These are phyloP conservation scores for Globisporangium paroecandrum DNA, from an alignment of 352 stramenopile species.

Conservation along the genomic window DNA sequence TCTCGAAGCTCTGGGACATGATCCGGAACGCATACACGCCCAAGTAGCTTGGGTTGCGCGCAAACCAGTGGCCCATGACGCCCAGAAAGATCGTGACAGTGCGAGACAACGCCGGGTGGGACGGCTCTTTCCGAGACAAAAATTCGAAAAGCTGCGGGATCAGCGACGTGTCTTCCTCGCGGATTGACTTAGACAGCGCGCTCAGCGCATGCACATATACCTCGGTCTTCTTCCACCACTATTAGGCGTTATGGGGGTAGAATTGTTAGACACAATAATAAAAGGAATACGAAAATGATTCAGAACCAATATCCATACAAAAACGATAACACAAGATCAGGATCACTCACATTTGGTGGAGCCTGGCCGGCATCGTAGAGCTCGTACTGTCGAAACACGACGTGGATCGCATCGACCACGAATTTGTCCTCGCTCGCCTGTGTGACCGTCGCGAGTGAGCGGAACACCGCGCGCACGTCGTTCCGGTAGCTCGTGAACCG, in stretches of 20 bases:
- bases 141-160: constrained; percentile 70
- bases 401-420: constrained; percentile 67
- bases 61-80: constrained; percentile 72
- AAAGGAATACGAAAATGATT: neutral
- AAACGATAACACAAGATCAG: neutral
- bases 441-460: constrained; percentile 70
- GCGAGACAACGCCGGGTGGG: constrained; percentile 51
- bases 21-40: constrained; percentile 62
- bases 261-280: neutral
- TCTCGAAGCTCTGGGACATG: constrained; percentile 63
- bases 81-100: constrained; percentile 73
- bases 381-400: constrained; percentile 75
- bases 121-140: constrained; percentile 64
- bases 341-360: constrained; percentile 23
- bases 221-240: constrained; percentile 76
- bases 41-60: constrained; percentile 54
- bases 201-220: constrained; percentile 83
- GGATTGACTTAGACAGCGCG: constrained; percentile 77
- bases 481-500: constrained; percentile 67
- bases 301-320: neutral
- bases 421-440: constrained; percentile 71
- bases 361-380: constrained; percentile 32
- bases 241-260: neutral
- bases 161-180: constrained; percentile 71
- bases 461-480: constrained; percentile 72